A percentile compares a stretch with the other conserved stretches of the same genome.
phyloP scores from a whole-genome alignment of 495 filamentous ascomycete genomes.

The Podospora tetraspora region DNA sequence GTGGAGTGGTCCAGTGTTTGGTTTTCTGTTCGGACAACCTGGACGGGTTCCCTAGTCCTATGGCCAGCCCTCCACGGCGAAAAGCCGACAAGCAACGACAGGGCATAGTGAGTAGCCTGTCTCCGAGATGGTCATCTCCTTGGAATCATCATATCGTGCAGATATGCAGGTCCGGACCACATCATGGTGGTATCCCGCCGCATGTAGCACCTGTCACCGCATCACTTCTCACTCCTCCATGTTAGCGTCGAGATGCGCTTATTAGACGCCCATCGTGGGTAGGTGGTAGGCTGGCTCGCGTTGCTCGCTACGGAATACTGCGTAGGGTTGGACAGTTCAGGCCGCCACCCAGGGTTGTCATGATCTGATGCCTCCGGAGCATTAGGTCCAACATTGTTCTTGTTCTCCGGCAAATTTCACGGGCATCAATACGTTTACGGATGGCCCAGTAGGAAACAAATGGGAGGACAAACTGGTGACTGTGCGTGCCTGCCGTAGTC shows the following conservation, averaged over 20 bases:
- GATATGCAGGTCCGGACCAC: background rate
- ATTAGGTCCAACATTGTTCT: background rate
- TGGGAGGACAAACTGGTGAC: background rate
- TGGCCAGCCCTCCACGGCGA: no score
- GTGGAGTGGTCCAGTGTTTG: no score
- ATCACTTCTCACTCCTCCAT: background rate
- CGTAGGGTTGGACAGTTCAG: background rate
- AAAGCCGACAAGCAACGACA: background rate
- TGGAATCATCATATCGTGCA: background rate
- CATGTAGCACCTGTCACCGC: background rate
- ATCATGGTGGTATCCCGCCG: background rate
- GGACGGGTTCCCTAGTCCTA: no score
- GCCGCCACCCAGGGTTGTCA: no score
- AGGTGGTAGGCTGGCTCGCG: background rate
- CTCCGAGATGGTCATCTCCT: background rate
- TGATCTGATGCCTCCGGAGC: background rate
- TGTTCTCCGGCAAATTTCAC: background rate
- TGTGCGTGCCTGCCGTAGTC: background rate
- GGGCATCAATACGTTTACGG: background rate
- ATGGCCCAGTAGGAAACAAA: background rate
- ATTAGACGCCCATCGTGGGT: background rate
- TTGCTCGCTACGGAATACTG: background rate
- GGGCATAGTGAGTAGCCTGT: background rate
- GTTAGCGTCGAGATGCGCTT: background rate
- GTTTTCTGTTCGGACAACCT: no score